phyloP scores from a whole-genome alignment of 805 yeast species.

The Ogataea glucozyma region DNA sequence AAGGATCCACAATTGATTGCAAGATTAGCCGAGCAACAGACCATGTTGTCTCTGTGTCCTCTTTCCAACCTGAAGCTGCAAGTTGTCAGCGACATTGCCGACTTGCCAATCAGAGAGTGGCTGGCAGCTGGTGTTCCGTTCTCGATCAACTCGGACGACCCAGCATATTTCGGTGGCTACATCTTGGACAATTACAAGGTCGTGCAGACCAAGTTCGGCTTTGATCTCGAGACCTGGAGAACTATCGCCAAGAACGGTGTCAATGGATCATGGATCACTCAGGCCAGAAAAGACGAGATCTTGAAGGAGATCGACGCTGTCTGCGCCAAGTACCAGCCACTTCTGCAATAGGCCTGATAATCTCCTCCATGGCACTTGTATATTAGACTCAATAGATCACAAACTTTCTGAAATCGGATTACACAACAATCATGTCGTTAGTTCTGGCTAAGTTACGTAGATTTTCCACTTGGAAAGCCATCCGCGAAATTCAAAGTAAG shows the following conservation, averaged over 20 bases:
- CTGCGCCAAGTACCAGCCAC: slow-evolving; percentile 28
- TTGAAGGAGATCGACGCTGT: slow-evolving; percentile 45
- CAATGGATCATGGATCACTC: slow-evolving; percentile 70
- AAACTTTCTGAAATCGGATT: neutral
- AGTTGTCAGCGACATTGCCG: slow-evolving; percentile 65
- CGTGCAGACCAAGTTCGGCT: slow-evolving; percentile 66
- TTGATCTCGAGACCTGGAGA: slow-evolving; percentile 61
- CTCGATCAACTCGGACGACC: slow-evolving; percentile 76
- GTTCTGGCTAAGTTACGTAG: too few species aligned
- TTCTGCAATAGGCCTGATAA: slow-evolving; percentile 11
- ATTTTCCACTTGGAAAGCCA: too few species aligned
- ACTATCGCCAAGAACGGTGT: slow-evolving; percentile 65
- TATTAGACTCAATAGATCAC: neutral
- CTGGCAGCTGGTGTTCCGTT: slow-evolving; percentile 66
- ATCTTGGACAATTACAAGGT: slow-evolving; percentile 71
- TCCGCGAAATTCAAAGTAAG: too few species aligned
- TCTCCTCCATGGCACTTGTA: neutral
- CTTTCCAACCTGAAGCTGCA: slow-evolving; percentile 73
- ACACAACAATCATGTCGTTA: too few species aligned
- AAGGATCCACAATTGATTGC: slow-evolving; percentile 55
- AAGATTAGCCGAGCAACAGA: slow-evolving; percentile 54
- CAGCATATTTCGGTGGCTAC: slow-evolving; percentile 86
- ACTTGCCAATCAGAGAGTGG: slow-evolving; percentile 64
- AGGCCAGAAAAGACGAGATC: slow-evolving; percentile 52
- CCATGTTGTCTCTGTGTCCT: slow-evolving; percentile 74